Base-by-base conservation (phyloP, 1,284 basidiomycete species). In the Pterulicium gracile region DNA sequence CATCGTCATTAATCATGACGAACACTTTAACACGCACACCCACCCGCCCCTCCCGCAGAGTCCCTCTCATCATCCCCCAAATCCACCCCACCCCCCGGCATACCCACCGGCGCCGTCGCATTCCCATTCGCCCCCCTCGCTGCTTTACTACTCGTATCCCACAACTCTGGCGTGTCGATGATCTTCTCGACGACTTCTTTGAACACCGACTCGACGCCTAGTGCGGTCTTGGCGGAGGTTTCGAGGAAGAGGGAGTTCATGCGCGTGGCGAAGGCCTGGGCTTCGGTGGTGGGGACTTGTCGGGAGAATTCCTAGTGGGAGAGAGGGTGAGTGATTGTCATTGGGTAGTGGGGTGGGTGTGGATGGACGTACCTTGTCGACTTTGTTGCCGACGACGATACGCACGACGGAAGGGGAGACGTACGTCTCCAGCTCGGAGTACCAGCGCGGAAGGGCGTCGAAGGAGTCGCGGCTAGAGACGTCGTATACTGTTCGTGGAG, bases 301-400 rank as follows among this genome's bases (percentile, higher is more conserved):
- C 95, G 77, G 3, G 88, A 90, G 62, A 85, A 87, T 58, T 95
- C 94, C 88, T 92, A 49, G 19, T 18, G 17, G 24, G 24, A 44
- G 14, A 47, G 24, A 19, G 23, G 15, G 45, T 21, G 34, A 43
- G 43, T n/a, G n/a, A n/a, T n/a, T 34, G 15, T 39, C 43, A 24
- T 35, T 32, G 18, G 24, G 21, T n/a, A 35, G 35, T 23, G 24
- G 24, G 20, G 14, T 18, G 21, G 32, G 40, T 34, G 12, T 17
- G 24, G 5, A 18, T 20, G 3, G 44, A 58, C 66, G 47, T 45
- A 84, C 88, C 75, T 93, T 94, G 69, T 98, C 95, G 3, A 95
- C 73, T 66, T 98, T 98, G 68, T 98, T 98, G 4, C 86, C 86
- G 1, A 98, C 92, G 21, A 98, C 76, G 56, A 98, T 91, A 74